Base-by-base conservation (phyloP, 176 grass and related monocot species). In the Cenchrus americanus region DNA sequence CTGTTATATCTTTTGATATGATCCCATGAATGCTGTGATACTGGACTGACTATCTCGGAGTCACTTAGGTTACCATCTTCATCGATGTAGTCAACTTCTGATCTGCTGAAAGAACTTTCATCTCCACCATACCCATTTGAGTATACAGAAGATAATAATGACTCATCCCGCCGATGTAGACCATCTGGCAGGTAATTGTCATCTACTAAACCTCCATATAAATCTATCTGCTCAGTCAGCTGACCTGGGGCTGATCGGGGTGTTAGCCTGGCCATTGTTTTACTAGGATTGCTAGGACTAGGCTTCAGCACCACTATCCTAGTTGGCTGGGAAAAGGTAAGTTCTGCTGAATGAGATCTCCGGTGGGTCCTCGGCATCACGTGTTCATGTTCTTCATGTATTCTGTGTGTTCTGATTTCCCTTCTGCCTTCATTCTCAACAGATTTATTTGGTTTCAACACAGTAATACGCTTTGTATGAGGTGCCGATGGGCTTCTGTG, bases 111-210 rank as follows among this genome's bases (percentile, higher is more conserved):
- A 81, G 96, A 96, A 69, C 96, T 99, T 49, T 90, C 93, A 81
- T 99, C 96, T 67, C 89, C 93, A 81, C 86, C 86, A 87, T 92
- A 99, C 54, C 96, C 91, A 91, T 96, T 96, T 84, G 96, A 99
- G 60, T 86, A 92, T 59, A 92, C 82, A 73, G 91, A 94, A 89
- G 93, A 99, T 75, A 96, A 64, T 78, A 99, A 80, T 14, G 96
- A 99, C 73, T 99, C 96, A 58, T 98, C 96, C 65, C 74, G 85
- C 72, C 75, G 81, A 81, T 93, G 87, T 17, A 65, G 77, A 85
- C 76, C 34, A 23, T 86, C 71, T 86, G 70, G 78, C 24, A 64
- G 41, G 58, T 71, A 62, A 15, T 26, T 77, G 60, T 21, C 77
- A 85, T 86, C 87, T 73, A 68, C 49, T 71, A 82, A 78, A 50